phyloP scores from a whole-genome alignment of 106 monocot genomes.

The Allium fistulosum region DNA sequence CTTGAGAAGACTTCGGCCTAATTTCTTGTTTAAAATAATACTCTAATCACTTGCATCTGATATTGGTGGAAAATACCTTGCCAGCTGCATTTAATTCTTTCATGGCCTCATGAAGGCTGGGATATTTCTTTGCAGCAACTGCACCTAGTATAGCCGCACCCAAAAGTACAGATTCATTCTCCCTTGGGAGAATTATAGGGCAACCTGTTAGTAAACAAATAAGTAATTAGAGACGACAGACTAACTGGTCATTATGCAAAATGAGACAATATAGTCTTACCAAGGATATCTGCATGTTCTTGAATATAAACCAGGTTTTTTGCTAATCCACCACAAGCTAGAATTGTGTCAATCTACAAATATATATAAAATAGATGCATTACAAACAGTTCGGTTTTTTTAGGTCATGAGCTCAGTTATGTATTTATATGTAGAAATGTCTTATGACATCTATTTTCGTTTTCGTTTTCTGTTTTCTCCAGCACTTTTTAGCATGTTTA shows the following conservation, averaged over 20 bases:
- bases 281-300: constrained; percentile 90
- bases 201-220: constrained; percentile 38
- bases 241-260: too few relatives aligned
- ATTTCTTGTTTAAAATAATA: too few relatives aligned
- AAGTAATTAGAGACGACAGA: not conserved
- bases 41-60: too few relatives aligned
- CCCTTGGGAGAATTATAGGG: constrained; percentile 86
- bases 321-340: constrained; percentile 96
- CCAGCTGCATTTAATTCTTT: constrained; percentile 86
- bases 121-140: constrained; percentile 73
- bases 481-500: too few relatives aligned
- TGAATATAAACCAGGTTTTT: constrained; percentile 88
- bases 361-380: not conserved
- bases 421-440: too few relatives aligned
- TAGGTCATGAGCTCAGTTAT: too few relatives aligned
- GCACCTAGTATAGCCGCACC: constrained; percentile 91
- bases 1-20: too few relatives aligned
- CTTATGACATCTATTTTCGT: too few relatives aligned
- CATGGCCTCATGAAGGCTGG: constrained; percentile 82
- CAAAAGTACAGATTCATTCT: constrained; percentile 92
- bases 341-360: constrained; percentile 82
- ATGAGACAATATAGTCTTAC: constrained; percentile 17
- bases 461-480: too few relatives aligned
- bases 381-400: not conserved
- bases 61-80: constrained; percentile 26